These are phyloP conservation scores for Arthroderma sp. DNA, from an alignment of 2,329 filamentous ascomycete genomes.

Conservation along the genomic window DNA sequence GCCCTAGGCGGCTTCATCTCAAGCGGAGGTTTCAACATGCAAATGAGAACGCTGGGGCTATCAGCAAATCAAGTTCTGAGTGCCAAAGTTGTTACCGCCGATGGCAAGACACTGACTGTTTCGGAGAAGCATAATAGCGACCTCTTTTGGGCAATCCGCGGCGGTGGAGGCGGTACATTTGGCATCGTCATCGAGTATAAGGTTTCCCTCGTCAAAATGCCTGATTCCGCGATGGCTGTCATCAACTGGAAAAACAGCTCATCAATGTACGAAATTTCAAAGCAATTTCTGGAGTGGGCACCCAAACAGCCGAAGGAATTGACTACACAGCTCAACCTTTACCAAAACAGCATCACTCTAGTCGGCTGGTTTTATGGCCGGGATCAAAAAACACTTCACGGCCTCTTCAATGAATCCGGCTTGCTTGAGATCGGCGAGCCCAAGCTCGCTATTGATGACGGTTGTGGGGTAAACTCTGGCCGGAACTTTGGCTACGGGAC, in stretches of 20 bases:
- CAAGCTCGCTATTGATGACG: constrained; percentile 4
- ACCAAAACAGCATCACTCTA: constrained; percentile 7
- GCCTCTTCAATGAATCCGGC: constrained; percentile 8
- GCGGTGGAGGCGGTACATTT: constrained; percentile 48
- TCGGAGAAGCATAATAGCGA: constrained; percentile 37
- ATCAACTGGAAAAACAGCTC: constrained; percentile 5
- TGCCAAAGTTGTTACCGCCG: constrained; percentile 41
- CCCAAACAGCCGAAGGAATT: constrained; percentile 6
- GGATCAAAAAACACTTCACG: constrained; percentile 5
- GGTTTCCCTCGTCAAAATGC: constrained; percentile 1
- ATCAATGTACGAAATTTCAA: constrained; percentile 6
- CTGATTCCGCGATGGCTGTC: constrained; percentile 8
- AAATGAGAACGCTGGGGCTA: constrained; percentile 36
- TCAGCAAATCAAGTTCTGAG: constrained; percentile 46
- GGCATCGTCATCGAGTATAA: constrained; percentile 32
- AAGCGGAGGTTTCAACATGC: constrained; percentile 47
- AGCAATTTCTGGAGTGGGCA: constrained; percentile 11
- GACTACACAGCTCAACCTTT: constrained; percentile 11
- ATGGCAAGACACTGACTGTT: constrained; percentile 37
- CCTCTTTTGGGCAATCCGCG: constrained; percentile 50
- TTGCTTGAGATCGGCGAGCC: constrained; percentile 7
- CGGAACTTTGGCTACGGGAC: constrained; percentile 8
- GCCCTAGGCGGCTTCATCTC: constrained; percentile 47
- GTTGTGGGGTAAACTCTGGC: constrained; percentile 8
- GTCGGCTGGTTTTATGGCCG: constrained; percentile 10